Conservation (phyloP, 495 filamentous ascomycete genomes). For the Endocarpon pusillum region DNA sequence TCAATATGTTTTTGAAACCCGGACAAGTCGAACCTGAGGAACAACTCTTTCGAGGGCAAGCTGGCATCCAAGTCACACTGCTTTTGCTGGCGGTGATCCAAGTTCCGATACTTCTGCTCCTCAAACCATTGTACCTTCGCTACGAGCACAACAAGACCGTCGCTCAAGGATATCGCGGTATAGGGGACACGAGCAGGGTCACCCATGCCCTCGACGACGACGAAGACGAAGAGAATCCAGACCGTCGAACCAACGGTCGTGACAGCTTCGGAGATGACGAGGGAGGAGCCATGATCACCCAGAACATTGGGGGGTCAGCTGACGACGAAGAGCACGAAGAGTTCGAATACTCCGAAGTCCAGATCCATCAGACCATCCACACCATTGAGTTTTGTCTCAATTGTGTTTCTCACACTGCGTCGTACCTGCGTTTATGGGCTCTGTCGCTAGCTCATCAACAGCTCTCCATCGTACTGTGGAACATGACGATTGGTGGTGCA, state of each 20-base stretch:
- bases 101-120: conserved; percentile 79
- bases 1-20: conserved; percentile 96
- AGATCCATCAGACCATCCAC: conserved; percentile 96
- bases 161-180: conserved; percentile 74
- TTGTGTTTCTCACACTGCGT: conserved; percentile 96
- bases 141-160: conserved; percentile 83
- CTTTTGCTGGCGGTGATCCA: conserved; percentile 71
- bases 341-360: conserved; percentile 87
- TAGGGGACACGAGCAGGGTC: conserved; percentile 73
- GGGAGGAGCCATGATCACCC: conserved; percentile 78
- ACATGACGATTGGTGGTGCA: conserved; percentile 73
- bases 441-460: conserved; percentile 95
- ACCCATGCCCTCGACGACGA: conserved; percentile 79
- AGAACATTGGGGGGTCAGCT: conserved; percentile 61
- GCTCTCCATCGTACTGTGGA: conserved; percentile 89
- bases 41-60: conserved; percentile 63
- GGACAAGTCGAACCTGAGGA: conserved; percentile 46
- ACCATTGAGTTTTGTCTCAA: conserved; percentile 86
- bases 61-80: conserved; percentile 52
- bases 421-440: conserved; percentile 97
- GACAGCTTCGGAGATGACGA: conserved; percentile 70
- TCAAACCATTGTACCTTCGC: conserved; percentile 88
- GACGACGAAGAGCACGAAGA: conserved; percentile 72
- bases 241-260: conserved; percentile 29
- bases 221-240: conserved; percentile 37